phyloP scores from a whole-genome alignment of 2,329 filamentous ascomycete species.

The Hypoxylon sp. region DNA sequence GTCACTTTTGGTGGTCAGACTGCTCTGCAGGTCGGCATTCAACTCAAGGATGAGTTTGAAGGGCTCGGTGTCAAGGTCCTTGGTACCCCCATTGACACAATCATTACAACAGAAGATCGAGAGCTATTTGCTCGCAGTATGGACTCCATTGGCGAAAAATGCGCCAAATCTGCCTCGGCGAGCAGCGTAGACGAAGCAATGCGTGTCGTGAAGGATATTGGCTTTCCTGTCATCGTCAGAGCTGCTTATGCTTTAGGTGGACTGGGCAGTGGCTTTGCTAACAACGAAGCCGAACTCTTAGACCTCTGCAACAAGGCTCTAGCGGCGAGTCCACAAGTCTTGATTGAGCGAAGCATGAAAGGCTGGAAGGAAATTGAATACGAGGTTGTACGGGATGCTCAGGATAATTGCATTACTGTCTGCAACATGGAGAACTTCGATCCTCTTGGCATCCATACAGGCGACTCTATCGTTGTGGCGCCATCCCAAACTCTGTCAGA shows the following conservation, averaged over 20 bases:
- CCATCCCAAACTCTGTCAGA: constrained; percentile 97
- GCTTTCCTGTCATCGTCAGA: constrained; percentile 96
- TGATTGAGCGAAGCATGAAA: constrained; percentile 99
- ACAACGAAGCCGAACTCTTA: constrained; percentile 84
- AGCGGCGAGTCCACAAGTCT: constrained; percentile 92
- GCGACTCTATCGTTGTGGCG: constrained; percentile 97
- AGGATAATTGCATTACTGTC: constrained; percentile 98
- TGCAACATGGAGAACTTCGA: constrained; percentile 99
- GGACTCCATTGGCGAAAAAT: constrained; percentile 98
- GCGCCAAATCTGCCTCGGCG: constrained; percentile 95
- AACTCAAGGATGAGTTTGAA: constrained; percentile 97
- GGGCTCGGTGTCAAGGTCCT: constrained; percentile 91
- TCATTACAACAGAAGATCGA: constrained; percentile 98
- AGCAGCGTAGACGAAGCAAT: constrained; percentile 90
- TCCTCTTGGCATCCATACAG: constrained; percentile 96
- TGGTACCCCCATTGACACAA: constrained; percentile 96
- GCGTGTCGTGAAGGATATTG: constrained; percentile 88
- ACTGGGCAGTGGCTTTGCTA: constrained; percentile 93
- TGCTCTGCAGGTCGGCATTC: constrained; percentile 94
- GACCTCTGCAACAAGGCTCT: constrained; percentile 96
- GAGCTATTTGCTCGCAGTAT: constrained; percentile 98
- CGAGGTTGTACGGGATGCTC: constrained; percentile 93
- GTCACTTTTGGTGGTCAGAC: constrained; percentile 98
- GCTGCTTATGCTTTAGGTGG: constrained; percentile 96
- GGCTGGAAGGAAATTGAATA: constrained; percentile 99